Base-by-base conservation (phyloP, 2,329 filamentous ascomycete species). In the Fusarium sp. region DNA sequence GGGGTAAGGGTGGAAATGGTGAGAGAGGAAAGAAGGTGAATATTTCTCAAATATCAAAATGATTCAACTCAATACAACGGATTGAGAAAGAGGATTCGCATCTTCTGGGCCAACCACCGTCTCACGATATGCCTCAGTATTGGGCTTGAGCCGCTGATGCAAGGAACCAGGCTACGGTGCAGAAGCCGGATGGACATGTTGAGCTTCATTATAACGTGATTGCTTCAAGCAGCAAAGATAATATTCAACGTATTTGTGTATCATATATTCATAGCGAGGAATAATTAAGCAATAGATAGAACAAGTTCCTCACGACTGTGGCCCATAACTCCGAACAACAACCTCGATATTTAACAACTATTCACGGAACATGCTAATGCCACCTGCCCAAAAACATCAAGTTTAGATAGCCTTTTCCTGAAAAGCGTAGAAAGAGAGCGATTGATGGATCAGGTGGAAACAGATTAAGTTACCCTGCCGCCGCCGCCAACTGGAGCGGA, bases 211-310 rank as follows among this genome's bases (percentile, higher is more conserved):
- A 23, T 23, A 5, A 23, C 5, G 23, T 23, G 23, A 23, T 23
- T 23, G 23, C 7, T 9, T 12, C 9, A 34, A 34, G 4, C 9
- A 34, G 12, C 31, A 34, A 28, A 18, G 13, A 10, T 44, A 30
- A 18, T 9, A 11, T 28, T 28, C 23, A 34, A n/a, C 31, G 27
- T 37, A 52, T 61, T 68, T 3, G 34, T 34, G 51, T 30, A 60
- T 70, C 67, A 54, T 70, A 66, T 18, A 70, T 59, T 70, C 67
- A 52, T 70, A 61, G 64, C 23, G 31, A n/a, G 10, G 34, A 48
- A 46, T 72, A 62, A 72, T 62, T 66, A 65, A 40, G 37, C 50
- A 56, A 43, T 34, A 34, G 15, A 34, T 46, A 48, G 28, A 65
- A 36, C 51, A 50, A 44, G 52, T n/a, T 28, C 65, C 46, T 28